A percentile compares a stretch with the other conserved stretches of the same genome.
These are phyloP conservation scores for Cylindrotheca closterium DNA, from an alignment of 108 stramenopile species.

Conservation along the genomic window DNA sequence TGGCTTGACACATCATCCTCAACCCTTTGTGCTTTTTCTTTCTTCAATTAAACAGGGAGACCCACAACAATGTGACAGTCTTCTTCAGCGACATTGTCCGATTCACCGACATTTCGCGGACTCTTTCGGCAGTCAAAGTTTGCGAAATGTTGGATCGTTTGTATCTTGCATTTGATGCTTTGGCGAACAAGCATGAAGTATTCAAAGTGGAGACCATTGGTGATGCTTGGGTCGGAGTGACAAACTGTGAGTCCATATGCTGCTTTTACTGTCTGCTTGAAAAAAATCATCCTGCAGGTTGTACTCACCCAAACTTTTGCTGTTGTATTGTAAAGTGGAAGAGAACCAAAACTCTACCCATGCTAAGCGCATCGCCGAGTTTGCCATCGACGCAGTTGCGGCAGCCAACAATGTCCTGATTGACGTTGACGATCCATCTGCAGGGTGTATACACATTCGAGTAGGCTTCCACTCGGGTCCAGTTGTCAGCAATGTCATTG, in stretches of 20 bases:
- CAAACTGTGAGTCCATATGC: constrained; percentile 43
- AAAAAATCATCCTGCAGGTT: constrained; percentile 37
- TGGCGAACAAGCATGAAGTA: constrained; percentile 49
- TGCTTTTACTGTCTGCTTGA: constrained; percentile 42
- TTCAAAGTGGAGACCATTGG: constrained; percentile 70
- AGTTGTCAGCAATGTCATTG: constrained; percentile 70
- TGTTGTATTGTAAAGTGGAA: constrained; percentile 11
- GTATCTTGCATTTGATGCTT: constrained; percentile 56
- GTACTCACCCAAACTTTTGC: neutral
- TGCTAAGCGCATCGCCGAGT: constrained; percentile 59
- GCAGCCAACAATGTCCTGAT: constrained; percentile 47
- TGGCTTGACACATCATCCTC: constrained; percentile 39
- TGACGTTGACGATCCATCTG: constrained; percentile 40
- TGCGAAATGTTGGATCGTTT: constrained; percentile 66
- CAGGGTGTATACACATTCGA: constrained; percentile 52
- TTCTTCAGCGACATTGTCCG: constrained; percentile 83
- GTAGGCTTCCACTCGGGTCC: constrained; percentile 68
- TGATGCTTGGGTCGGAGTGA: constrained; percentile 63
- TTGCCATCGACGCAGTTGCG: constrained; percentile 47
- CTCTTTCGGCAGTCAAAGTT: constrained; percentile 55
- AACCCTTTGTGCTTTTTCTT: constrained; percentile 47
- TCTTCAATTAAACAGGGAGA: too few relatives aligned
- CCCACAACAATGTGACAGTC: constrained; percentile 60
- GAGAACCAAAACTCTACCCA: constrained; percentile 46
- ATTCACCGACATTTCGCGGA: constrained; percentile 57